Conservation (phyloP, 2,329 filamentous ascomycete species). For the Phaeosphaeria sp. region DNA sequence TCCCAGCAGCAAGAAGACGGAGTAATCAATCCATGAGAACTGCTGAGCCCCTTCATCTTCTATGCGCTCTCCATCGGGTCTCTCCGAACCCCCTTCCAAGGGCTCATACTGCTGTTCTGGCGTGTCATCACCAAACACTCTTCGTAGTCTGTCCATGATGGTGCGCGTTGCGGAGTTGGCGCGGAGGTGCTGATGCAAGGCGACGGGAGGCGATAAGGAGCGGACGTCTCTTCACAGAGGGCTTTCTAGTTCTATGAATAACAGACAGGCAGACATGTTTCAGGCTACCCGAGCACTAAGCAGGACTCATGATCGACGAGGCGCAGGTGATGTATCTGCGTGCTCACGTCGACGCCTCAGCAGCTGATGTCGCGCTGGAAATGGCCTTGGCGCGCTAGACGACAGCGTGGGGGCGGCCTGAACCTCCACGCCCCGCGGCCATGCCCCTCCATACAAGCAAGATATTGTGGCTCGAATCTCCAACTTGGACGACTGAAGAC, state of each 20-base stretch:
- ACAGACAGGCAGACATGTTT: conserved; percentile 29
- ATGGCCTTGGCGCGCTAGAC: conserved; percentile 7
- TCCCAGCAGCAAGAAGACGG: conserved; percentile 82
- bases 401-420: not conserved
- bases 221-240: too few species aligned
- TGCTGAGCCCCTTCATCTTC: conserved; percentile 31
- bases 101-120: conserved; percentile 46
- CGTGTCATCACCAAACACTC: conserved; percentile 32
- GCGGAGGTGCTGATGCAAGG: not conserved
- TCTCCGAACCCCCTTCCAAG: conserved; percentile 46
- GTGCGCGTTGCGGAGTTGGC: not conserved
- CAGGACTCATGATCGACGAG: conserved; percentile 19
- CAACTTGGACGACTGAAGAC: not conserved
- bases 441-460: conserved; percentile 14
- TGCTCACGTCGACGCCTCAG: conserved; percentile 7
- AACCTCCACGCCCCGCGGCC: conserved; percentile 11
- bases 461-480: not conserved
- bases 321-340: conserved; percentile 19
- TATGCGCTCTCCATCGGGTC: conserved; percentile 42
- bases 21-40: conserved; percentile 88
- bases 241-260: too few species aligned
- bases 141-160: conserved; percentile 46
- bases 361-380: conserved; percentile 18
- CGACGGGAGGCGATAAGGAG: conserved; percentile 14
- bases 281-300: conserved; percentile 9